Base-by-base conservation (phyloP, 1,284 basidiomycete species). In the Bjerkandera adusta region DNA sequence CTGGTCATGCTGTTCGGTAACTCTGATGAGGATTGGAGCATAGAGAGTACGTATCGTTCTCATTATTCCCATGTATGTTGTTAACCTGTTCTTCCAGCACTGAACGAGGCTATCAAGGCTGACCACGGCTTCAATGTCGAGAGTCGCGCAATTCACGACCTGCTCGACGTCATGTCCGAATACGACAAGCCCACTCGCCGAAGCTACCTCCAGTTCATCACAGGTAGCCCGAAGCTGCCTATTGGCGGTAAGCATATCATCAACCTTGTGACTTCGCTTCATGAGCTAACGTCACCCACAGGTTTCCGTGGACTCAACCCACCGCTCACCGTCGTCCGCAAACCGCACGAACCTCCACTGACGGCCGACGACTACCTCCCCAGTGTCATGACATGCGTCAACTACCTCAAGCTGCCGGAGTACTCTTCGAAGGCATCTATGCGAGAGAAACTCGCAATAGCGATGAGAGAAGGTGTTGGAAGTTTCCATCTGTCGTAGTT, bases 361-460 rank as follows among this genome's bases (percentile, higher is more conserved):
- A 82, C 83, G 13, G 91, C 96, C 1, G 94, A 99, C 65, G 92
- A 97, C 65, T 97, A 97, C 64, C 73, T 99, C 32, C 96, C 96
- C 0, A 95, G 92, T 63, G 95, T 98, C 36, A 98, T 98, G 96
- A 98, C 96, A 8, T 99, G 96, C 65, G 95, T 96, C 55, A 97
- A 97, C 68, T 96, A 95, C 63, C 72, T 97, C 62, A 97, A 97
- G 68, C 71, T 97, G 57, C 94, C 94, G 1, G 92, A 96, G 62
- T 97, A 97, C 65, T 91, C 89, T 48, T 83, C 83, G 30, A 92
- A 89, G 67, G 76, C 74, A 30, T 79, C 91, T 33, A 85, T 96
- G 79, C 76, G 73, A 54, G 81, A 88, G 64, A 94, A 92, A 64
- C 66, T 97, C 49, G 70, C 73, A 48, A 74, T 81, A 15, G 93